A percentile compares a stretch with the other conserved stretches of the same genome.
phyloP scores from a whole-genome alignment of 495 filamentous ascomycete genomes.

The Trichoderma reesei region DNA sequence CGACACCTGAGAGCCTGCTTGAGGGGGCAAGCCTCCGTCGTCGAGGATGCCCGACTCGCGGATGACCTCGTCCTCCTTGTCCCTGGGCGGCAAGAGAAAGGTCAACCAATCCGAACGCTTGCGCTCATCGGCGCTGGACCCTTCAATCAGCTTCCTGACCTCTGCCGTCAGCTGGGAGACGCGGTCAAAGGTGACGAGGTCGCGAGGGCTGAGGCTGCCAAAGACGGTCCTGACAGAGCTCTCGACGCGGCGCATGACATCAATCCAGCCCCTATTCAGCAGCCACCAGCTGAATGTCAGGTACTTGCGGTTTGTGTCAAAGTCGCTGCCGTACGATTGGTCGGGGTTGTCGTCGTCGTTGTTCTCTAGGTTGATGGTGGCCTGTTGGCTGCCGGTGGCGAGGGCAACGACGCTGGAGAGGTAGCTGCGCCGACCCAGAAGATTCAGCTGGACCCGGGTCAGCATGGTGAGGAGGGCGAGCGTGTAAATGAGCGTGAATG shows the following conservation, averaged over 20 bases:
- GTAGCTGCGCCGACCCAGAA: constrained; percentile 90
- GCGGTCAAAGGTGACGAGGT: constrained; percentile 68
- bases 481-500: constrained; percentile 87
- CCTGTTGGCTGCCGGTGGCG: constrained; percentile 54
- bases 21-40: constrained; percentile 26
- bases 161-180: constrained; percentile 70
- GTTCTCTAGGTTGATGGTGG: constrained; percentile 74
- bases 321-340: constrained; percentile 77
- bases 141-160: constrained; percentile 77
- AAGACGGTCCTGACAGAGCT: constrained; percentile 77
- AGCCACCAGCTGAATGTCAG: constrained; percentile 98
- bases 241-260: constrained; percentile 69
- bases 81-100: constrained; percentile 68
- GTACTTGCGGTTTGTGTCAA: constrained; percentile 88
- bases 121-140: constrained; percentile 55
- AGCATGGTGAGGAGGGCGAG: constrained; percentile 81
- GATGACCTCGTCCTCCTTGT: constrained; percentile 73
- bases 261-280: constrained; percentile 79
- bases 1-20: constrained; percentile 20
- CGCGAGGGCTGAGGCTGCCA: constrained; percentile 72
- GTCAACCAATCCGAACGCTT: constrained; percentile 63
- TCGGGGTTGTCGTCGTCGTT: constrained; percentile 73
- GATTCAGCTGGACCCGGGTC: constrained; percentile 92
- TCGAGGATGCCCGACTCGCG: constrained; percentile 69
- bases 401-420: constrained; percentile 87